phyloP scores from a whole-genome alignment of 2,329 filamentous ascomycete genomes.

The Botrytis sinoallii region DNA sequence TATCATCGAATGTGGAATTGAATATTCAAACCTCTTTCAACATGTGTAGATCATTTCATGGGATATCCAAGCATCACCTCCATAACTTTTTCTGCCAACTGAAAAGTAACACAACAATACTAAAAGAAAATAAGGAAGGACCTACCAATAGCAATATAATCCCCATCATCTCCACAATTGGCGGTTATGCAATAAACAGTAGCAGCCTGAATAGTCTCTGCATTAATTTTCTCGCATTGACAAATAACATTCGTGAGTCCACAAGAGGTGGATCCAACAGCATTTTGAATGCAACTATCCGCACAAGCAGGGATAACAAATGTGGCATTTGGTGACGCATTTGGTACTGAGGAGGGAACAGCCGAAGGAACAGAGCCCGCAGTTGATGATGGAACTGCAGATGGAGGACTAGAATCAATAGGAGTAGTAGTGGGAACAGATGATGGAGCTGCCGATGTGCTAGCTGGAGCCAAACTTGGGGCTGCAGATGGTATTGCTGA shows the following conservation, averaged over 20 bases:
- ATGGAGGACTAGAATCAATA: not conserved
- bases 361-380: not conserved
- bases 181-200: not conserved
- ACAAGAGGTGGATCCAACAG: not conserved
- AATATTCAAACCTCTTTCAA: not conserved
- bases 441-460: not conserved
- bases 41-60: rapidly evolving
- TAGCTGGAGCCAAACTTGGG: not conserved
- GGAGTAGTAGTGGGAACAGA: not conserved
- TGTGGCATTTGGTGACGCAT: not conserved
- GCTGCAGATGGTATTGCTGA: not conserved
- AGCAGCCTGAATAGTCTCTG: not conserved
- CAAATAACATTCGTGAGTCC: not conserved
- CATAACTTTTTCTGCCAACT: no score
- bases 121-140: not conserved
- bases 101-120: not conserved
- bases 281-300: not conserved
- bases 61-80: not conserved
- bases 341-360: not conserved
- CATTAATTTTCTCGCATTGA: not conserved
- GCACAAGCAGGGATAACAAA: slow-evolving; percentile 1
- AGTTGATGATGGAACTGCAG: not conserved
- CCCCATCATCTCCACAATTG: not conserved
- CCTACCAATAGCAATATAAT: not conserved
- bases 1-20: not conserved